Conservation (phyloP, 2,329 filamentous ascomycete species). For the Dactylonectria macrodidyma region DNA sequence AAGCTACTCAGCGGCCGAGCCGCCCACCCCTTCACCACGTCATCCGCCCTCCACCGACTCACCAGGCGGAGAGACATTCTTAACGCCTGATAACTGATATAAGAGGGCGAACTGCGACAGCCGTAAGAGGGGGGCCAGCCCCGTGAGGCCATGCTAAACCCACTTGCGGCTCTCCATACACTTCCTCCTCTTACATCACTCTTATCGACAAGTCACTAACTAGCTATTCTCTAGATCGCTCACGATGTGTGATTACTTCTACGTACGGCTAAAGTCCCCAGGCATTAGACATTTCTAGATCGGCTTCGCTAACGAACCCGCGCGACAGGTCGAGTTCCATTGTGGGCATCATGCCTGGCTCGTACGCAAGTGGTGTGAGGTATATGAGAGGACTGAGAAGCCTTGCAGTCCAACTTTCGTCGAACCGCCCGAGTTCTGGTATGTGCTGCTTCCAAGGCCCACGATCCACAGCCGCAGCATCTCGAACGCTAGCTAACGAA, state of each 20-base stretch:
- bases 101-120: constrained; percentile 11
- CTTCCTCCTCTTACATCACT: constrained; percentile 5
- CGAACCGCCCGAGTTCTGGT: constrained; percentile 45
- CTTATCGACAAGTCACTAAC: not conserved
- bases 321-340: constrained; percentile 41
- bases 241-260: constrained; percentile 46
- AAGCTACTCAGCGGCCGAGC: constrained; percentile 6
- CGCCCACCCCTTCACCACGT: constrained; percentile 27
- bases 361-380: constrained; percentile 43
- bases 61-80: constrained; percentile 13
- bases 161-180: not conserved
- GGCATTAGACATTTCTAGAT: not conserved
- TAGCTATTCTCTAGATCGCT: not conserved
- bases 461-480: not conserved
- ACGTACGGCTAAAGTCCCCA: constrained; percentile 27
- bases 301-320: constrained; percentile 11
- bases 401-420: constrained; percentile 44
- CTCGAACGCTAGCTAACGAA: not conserved
- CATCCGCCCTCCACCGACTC: constrained; percentile 17
- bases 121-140: constrained; percentile 10
- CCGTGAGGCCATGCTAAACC: not conserved
- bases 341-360: constrained; percentile 45
- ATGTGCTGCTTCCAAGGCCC: constrained; percentile 12
- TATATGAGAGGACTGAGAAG: constrained; percentile 42
- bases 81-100: not conserved